phyloP scores from a whole-genome alignment of 192 early-diverging fungal genomes.

The Bifiguratus adelaidae region DNA sequence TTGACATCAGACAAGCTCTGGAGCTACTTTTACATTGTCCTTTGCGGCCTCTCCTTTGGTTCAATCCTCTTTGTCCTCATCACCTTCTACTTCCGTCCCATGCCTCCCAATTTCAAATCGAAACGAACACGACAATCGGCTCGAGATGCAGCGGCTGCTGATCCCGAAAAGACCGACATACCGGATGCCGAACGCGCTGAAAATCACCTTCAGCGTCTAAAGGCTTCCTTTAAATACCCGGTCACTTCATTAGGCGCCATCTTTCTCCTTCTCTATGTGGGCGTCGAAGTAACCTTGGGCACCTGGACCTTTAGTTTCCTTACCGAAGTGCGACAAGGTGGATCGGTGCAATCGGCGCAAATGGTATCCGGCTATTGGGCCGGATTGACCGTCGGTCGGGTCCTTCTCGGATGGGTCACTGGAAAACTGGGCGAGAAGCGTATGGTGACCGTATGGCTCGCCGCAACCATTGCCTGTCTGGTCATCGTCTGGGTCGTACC shows the following conservation, averaged over 20 bases:
- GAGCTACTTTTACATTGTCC: constrained; percentile 17
- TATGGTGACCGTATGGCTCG: constrained; percentile 9
- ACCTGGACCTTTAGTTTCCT: constrained; percentile 21
- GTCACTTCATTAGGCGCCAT: constrained; percentile 13
- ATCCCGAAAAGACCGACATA: neutral
- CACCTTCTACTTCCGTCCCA: constrained; percentile 5
- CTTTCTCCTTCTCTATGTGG: constrained; percentile 21
- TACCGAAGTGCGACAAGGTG: constrained; percentile 11
- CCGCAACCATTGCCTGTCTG: constrained; percentile 2
- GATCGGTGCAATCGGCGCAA: constrained; percentile 6
- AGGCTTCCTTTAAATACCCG: constrained; percentile 4
- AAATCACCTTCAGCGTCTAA: neutral
- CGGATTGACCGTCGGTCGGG: constrained; percentile 16
- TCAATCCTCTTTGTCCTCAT: constrained; percentile 8
- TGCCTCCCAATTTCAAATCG: neutral
- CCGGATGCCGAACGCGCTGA: neutral
- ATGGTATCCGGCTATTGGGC: constrained; percentile 21
- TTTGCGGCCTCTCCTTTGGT: constrained; percentile 1
- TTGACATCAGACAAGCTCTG: constrained; percentile 9
- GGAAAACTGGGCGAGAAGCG: constrained; percentile 20
- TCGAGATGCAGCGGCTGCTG: neutral
- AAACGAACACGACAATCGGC: neutral
- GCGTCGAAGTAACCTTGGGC: constrained; percentile 21
- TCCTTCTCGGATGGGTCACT: constrained; percentile 16
- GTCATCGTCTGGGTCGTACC: constrained; percentile 3